These are phyloP conservation scores for Canavalia gladiata DNA, from an alignment of 306 rosid genomes.

Conservation along the genomic window DNA sequence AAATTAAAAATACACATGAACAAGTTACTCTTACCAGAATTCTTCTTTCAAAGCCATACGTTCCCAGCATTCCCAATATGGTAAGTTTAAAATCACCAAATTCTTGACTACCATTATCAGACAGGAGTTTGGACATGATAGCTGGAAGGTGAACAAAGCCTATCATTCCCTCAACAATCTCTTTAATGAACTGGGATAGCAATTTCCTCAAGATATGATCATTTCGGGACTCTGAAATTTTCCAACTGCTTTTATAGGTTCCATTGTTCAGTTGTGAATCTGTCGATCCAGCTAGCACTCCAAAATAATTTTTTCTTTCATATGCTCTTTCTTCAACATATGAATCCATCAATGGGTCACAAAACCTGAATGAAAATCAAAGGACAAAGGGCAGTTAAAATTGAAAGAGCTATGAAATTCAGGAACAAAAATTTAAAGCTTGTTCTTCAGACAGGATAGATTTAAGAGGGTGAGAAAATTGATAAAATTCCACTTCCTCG, in stretches of 20 bases:
- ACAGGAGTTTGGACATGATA: slow-evolving; percentile 94
- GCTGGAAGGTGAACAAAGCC: slow-evolving; percentile 94
- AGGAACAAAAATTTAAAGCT: slow-evolving; percentile 10
- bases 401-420: background rate
- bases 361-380: slow-evolving; percentile 68
- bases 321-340: slow-evolving; percentile 53
- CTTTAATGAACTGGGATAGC: slow-evolving; percentile 87
- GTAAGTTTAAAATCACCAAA: slow-evolving; percentile 96
- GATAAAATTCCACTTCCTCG: too few species aligned
- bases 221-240: slow-evolving; percentile 67
- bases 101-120: slow-evolving; percentile 93
- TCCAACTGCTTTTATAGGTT: slow-evolving; percentile 72
- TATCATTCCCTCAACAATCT: slow-evolving; percentile 97
- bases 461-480: too few species aligned
- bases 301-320: slow-evolving; percentile 58
- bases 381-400: slow-evolving; percentile 41
- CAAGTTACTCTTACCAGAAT: slow-evolving; percentile 74
- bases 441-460: background rate
- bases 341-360: slow-evolving; percentile 86
- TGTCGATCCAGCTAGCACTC: slow-evolving; percentile 53
- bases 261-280: slow-evolving; percentile 60
- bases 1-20: slow-evolving; percentile 17
- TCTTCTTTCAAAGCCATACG: slow-evolving; percentile 95
- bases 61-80: slow-evolving; percentile 95
- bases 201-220: slow-evolving; percentile 75